Base-by-base conservation (phyloP, 805 yeast genomes). In the Kuraishia hungarica region DNA sequence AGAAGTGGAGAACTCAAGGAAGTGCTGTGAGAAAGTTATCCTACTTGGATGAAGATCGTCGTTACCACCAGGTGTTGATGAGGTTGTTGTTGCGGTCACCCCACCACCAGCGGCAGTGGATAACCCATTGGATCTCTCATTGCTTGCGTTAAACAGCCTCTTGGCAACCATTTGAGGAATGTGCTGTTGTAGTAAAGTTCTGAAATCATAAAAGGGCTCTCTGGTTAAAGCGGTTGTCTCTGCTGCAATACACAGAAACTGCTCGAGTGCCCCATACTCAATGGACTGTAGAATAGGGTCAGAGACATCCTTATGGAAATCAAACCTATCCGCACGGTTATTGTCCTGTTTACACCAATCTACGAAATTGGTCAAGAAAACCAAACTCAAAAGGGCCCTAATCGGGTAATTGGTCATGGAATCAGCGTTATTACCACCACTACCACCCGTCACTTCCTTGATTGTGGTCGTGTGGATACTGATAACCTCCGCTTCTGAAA, bases 191-290 rank as follows among this genome's bases (percentile, higher is more conserved):
- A 88, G 71, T 35, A 87, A 69, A 0, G 86, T 72, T 62, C 90
- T 78, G 55, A 86, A 78, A 60, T 87, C 89, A 63, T 84, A 87
- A 48, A 83, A 77, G 51, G 79, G 70, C 39, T 76, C 78, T 22
- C 67, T 67, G 10, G 13, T n/a, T n/a, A 21, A 17, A 0, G 69
- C 64, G 2, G 77, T 69, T 0, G 87, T 77, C 54, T 84, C 90
- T 1, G 90, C 84, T 2, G 86, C 67, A 48, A 80, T 71, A 21
- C 82, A 77, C 61, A 88, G 70, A 22, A 88, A 66, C 62, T 83
- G 86, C 64, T 88, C 94, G 59, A 87, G 69, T 0, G 89, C 89
- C 47, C 93, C 94, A 29, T 78, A 71, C 52, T 81, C 80, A 8
- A 86, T 82, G 19, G 81, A 76, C 52, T 70, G 67, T 43, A 79